Conservation (phyloP, 139 green algal genomes). For the Chara braunii region DNA sequence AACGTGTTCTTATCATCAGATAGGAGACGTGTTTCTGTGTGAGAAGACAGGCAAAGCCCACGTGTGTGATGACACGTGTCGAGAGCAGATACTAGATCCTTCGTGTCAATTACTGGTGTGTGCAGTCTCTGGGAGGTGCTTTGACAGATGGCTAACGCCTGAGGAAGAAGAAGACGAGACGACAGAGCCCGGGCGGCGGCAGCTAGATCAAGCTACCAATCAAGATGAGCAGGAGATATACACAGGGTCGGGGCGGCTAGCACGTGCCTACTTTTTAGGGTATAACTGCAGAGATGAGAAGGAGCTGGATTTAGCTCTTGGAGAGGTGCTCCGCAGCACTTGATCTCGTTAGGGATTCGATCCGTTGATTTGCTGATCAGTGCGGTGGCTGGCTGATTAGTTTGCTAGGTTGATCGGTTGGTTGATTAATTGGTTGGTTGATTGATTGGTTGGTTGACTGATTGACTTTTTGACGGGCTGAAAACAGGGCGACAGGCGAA, state of each 20-base stretch:
- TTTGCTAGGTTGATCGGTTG: no score
- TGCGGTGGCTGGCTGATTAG: no score
- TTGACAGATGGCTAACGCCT: constrained; percentile 29
- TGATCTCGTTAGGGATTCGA: no score
- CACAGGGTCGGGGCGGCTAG: not conserved
- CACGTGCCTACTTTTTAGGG: constrained; percentile 20
- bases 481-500: no score
- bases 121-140: constrained; percentile 31
- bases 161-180: constrained; percentile 28
- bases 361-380: no score
- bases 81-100: constrained; percentile 17
- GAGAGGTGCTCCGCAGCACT: constrained; percentile 12
- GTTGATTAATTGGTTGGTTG: no score
- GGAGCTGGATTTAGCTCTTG: constrained; percentile 22
- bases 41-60: constrained; percentile 32
- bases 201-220: constrained; percentile 5
- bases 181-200: not conserved
- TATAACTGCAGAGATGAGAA: constrained; percentile 33
- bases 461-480: no score
- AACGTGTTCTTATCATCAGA: constrained; percentile 22
- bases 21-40: constrained; percentile 37
- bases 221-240: constrained; percentile 15
- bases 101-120: constrained; percentile 34
- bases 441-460: no score
- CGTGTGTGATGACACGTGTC: constrained; percentile 41